phyloP scores from a whole-genome alignment of 2,329 filamentous ascomycete genomes.

The Aspergillus fumigatus region DNA sequence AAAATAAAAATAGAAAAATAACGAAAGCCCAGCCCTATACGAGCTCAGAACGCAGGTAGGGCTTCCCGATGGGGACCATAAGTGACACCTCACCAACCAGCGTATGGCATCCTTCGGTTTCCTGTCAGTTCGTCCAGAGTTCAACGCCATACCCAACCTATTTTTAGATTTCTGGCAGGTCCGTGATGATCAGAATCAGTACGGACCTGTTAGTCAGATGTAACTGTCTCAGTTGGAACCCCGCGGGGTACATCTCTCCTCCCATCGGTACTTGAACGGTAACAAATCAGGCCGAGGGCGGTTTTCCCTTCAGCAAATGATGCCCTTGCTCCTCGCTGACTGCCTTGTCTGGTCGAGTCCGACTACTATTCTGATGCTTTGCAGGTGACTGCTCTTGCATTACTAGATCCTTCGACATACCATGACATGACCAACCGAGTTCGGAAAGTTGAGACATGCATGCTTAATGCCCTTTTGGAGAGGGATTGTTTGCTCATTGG shows the following conservation, averaged over 20 bases:
- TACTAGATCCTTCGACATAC: neutral
- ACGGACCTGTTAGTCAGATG: slow-evolving; percentile 10
- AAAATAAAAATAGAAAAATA: no score
- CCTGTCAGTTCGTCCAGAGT: neutral
- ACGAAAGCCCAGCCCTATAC: neutral
- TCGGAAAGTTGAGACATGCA: neutral
- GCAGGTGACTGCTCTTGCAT: neutral
- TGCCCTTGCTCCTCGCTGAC: neutral
- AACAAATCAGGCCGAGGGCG: neutral
- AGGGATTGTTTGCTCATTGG: neutral
- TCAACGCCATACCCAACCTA: neutral
- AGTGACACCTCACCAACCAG: slow-evolving; percentile 20
- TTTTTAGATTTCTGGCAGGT: neutral
- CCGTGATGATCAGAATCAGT: neutral
- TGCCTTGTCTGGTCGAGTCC: neutral
- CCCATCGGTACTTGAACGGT: slow-evolving; percentile 1
- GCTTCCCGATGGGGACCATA: neutral
- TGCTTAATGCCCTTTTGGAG: neutral
- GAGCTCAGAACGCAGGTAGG: neutral
- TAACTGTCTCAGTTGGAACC: slow-evolving; percentile 13
- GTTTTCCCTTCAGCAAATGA: neutral
- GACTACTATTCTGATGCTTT: neutral
- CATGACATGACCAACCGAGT: neutral
- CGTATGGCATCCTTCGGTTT: neutral
- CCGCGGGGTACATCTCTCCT: slow-evolving; percentile 11